Percentiles rank a stretch among this genome's conserved stretches.
phyloP scores from a whole-genome alignment of 345 rosid species.

The Euclidium syriacum region DNA sequence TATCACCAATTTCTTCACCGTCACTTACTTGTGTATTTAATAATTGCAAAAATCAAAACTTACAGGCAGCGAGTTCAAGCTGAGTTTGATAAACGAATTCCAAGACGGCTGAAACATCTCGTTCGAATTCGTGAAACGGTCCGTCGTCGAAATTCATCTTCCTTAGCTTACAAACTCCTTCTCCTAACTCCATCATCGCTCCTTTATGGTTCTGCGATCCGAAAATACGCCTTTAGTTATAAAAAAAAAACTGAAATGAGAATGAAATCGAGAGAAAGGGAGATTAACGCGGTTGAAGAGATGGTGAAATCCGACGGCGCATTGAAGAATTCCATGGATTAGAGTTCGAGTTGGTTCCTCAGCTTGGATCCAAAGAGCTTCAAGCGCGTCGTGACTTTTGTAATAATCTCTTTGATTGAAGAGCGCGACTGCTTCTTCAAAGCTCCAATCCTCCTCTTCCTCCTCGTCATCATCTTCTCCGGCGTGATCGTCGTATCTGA shows the following conservation, averaged over 20 bases:
- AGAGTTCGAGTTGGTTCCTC: constrained; percentile 73
- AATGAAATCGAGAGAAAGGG: background rate
- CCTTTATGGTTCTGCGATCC: constrained; percentile 70
- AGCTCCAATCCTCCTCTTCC: constrained; percentile 31
- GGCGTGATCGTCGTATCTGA: constrained; percentile 22
- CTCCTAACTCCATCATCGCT: constrained; percentile 96
- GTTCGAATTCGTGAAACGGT: constrained; percentile 67
- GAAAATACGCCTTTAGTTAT: background rate
- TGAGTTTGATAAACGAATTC: constrained; percentile 78
- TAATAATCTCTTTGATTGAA: constrained; percentile 75
- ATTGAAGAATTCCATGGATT: constrained; percentile 76
- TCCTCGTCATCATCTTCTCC: constrained; percentile 18
- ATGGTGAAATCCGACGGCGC: constrained; percentile 87
- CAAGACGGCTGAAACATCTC: constrained; percentile 62
- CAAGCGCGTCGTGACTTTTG: constrained; percentile 75
- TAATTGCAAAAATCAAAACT: constrained; percentile 19
- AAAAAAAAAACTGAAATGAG: background rate
- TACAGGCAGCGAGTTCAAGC: constrained; percentile 86
- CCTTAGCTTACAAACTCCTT: constrained; percentile 77
- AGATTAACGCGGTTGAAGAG: constrained; percentile 64
- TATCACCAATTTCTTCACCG: constrained; percentile 16
- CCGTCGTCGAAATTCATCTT: constrained; percentile 70
- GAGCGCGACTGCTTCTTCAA: constrained; percentile 54
- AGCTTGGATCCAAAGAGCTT: constrained; percentile 64
- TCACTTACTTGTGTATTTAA: background rate